Conservation (phyloP, 257 asterid species). For the Fraxinus americana region DNA sequence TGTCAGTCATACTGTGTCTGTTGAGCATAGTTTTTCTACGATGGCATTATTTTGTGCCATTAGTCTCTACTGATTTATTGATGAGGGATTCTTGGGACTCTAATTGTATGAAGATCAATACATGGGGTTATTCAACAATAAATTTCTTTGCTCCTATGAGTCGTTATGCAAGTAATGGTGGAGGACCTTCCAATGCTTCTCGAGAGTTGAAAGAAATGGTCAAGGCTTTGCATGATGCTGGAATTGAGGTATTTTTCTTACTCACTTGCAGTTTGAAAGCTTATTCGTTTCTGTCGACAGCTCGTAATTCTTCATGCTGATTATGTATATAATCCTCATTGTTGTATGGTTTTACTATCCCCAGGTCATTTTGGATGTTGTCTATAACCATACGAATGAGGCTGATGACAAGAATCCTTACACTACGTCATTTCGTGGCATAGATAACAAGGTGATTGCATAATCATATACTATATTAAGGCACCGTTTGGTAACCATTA, state of each 20-base stretch:
- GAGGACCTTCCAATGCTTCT: slow-evolving; percentile 84
- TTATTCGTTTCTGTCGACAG: background rate
- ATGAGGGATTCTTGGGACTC: slow-evolving; percentile 26
- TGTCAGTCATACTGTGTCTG: slow-evolving; percentile 2
- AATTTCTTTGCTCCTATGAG: slow-evolving; percentile 98
- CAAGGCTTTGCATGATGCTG: slow-evolving; percentile 88
- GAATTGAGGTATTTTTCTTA: slow-evolving; percentile 73
- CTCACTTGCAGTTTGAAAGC: slow-evolving; percentile 21
- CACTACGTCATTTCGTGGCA: slow-evolving; percentile 95
- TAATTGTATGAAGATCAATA: slow-evolving; percentile 62
- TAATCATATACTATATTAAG: background rate
- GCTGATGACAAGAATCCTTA: slow-evolving; percentile 88
- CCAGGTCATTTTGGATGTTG: slow-evolving; percentile 96
- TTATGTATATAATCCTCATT: background rate
- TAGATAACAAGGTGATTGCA: slow-evolving; percentile 90
- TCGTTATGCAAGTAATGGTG: slow-evolving; percentile 93
- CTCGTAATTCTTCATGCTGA: background rate
- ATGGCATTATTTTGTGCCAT: slow-evolving; percentile 15
- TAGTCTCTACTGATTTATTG: slow-evolving; percentile 14
- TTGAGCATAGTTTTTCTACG: background rate
- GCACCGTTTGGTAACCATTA: too few species aligned
- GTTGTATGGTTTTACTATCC: slow-evolving; percentile 26
- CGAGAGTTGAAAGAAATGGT: slow-evolving; percentile 90
- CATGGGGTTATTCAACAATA: slow-evolving; percentile 97
- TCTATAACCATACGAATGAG: slow-evolving; percentile 94